Conservation (phyloP, 495 filamentous ascomycete genomes). For the Penicillium manginii region DNA sequence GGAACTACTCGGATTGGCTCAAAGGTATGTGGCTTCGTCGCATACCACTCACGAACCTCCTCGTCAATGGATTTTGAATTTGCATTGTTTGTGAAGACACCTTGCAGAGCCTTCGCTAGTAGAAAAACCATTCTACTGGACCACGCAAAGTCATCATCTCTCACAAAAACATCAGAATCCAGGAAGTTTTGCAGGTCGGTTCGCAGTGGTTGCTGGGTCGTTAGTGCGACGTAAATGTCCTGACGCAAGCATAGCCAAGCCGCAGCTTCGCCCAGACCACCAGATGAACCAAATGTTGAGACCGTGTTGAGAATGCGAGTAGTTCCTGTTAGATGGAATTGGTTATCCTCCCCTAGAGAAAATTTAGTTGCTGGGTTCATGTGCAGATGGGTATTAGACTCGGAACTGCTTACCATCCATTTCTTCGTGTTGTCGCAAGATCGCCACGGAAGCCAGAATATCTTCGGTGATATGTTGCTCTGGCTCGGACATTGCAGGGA, state of each 20-base stretch:
- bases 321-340: constrained; percentile 36
- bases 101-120: constrained; percentile 29
- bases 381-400: neutral
- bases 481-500: constrained; percentile 29
- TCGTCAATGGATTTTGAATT: constrained; percentile 3
- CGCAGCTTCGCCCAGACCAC: constrained; percentile 35
- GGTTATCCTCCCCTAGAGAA: constrained; percentile 32
- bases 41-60: constrained; percentile 31
- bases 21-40: constrained; percentile 31
- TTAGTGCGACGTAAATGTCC: constrained; percentile 35
- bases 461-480: constrained; percentile 28
- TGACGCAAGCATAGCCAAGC: constrained; percentile 39
- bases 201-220: constrained; percentile 28
- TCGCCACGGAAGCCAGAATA: constrained; percentile 34
- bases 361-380: neutral
- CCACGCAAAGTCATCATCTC: constrained; percentile 37
- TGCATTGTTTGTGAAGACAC: constrained; percentile 18
- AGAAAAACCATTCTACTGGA: constrained; percentile 35
- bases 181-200: constrained; percentile 31
- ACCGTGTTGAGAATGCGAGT: constrained; percentile 36
- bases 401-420: constrained; percentile 33
- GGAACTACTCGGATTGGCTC: constrained; percentile 24
- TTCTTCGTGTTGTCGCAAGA: constrained; percentile 36
- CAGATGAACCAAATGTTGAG: constrained; percentile 30
- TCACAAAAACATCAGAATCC: constrained; percentile 28